Evolutionary conservation across 495 filamentous ascomycete species (phyloP).

Genomic region (Glonium stellatum): DNA sequence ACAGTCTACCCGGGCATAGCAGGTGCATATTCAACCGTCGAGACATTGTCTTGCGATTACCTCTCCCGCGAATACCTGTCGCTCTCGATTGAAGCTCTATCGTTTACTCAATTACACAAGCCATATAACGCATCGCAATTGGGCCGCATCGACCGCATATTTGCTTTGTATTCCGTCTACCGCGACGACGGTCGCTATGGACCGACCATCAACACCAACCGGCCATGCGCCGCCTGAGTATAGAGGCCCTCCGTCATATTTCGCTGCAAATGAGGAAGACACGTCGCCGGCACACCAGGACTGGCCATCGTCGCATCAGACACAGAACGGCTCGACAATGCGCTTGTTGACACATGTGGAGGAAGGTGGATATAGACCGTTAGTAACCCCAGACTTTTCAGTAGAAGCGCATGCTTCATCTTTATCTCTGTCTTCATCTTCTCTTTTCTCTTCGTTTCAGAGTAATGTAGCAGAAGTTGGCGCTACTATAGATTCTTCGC

Average conservation of each 20-base stretch:
- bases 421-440: slow-evolving; percentile 12
- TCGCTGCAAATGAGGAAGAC: slow-evolving; percentile 32
- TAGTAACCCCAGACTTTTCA: slow-evolving; percentile 30
- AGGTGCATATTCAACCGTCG: too few relatives aligned
- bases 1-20: too few relatives aligned
- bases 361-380: slow-evolving; percentile 44
- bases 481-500: neutral
- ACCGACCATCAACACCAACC: slow-evolving; percentile 28
- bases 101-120: too few relatives aligned
- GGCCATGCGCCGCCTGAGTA: slow-evolving; percentile 29
- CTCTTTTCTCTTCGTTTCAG: slow-evolving; percentile 14
- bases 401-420: slow-evolving; percentile 10
- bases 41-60: too few relatives aligned
- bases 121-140: neutral
- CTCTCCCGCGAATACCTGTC: too few relatives aligned
- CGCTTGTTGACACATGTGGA: slow-evolving; percentile 53
- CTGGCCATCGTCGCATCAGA: neutral
- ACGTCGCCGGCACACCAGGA: slow-evolving; percentile 9
- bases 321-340: slow-evolving; percentile 50
- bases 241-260: slow-evolving; percentile 36
- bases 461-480: slow-evolving; percentile 23
- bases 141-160: neutral
- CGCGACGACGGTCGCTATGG: slow-evolving; percentile 12
- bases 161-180: neutral
- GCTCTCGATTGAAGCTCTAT: too few relatives aligned